Percentiles rank a stretch among this genome's conserved stretches.
These are phyloP conservation scores for Aspergillus carbonarius DNA, from an alignment of 2,329 filamentous ascomycete genomes.

Conservation along the genomic window DNA sequence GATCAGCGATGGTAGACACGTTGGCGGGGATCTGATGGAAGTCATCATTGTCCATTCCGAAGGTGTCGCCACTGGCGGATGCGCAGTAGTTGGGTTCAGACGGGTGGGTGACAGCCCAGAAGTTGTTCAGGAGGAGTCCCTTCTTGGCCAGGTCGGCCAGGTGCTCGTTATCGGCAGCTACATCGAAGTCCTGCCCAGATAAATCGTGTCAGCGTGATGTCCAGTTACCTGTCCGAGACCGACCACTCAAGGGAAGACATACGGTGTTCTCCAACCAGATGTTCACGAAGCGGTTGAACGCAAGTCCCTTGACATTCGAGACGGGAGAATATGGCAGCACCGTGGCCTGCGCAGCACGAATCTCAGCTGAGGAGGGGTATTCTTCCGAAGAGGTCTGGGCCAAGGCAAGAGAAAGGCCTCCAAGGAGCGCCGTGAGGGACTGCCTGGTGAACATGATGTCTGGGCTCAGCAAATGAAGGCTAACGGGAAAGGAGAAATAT, in stretches of 20 bases:
- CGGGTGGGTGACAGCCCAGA: conserved; percentile 67
- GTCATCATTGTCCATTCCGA: conserved; percentile 68
- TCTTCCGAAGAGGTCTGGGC: conserved; percentile 27
- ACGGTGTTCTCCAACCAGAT: conserved; percentile 77
- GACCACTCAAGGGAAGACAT: conserved; percentile 26
- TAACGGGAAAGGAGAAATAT: not conserved
- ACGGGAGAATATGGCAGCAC: conserved; percentile 61
- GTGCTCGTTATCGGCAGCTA: conserved; percentile 59
- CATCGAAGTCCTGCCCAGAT: conserved; percentile 53
- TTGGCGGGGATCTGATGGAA: conserved; percentile 60
- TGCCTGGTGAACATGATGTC: conserved; percentile 21
- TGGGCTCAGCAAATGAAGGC: not conserved
- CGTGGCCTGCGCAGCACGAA: conserved; percentile 48
- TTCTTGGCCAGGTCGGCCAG: conserved; percentile 31
- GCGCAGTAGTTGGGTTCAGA: conserved; percentile 76
- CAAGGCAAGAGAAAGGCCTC: conserved; percentile 19
- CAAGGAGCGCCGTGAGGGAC: conserved; percentile 22
- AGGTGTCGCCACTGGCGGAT: conserved; percentile 67
- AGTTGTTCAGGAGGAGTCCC: conserved; percentile 62
- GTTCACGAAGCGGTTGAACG: conserved; percentile 69
- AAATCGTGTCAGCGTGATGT: not conserved
- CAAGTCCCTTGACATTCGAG: conserved; percentile 66
- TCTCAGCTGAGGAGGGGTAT: conserved; percentile 26
- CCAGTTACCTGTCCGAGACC: not conserved
- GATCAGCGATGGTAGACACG: conserved; percentile 66